phyloP scores from a whole-genome alignment of 2,329 filamentous ascomycete species.

The Pyricularia grisea region DNA sequence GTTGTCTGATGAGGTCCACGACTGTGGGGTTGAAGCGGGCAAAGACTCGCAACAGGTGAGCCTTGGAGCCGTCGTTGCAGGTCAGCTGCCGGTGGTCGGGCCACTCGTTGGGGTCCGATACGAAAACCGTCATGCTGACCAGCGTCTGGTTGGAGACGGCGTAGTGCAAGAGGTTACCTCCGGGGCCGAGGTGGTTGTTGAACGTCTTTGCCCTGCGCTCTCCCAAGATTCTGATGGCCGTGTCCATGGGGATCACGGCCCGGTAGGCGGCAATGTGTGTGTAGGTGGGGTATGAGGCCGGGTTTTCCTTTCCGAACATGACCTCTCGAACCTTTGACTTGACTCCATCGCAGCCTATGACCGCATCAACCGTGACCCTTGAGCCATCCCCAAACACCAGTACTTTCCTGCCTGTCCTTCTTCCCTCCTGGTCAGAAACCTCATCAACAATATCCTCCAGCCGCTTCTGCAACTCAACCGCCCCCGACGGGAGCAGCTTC shows the following conservation, averaged over 20 bases:
- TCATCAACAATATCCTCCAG: slow-evolving; percentile 19
- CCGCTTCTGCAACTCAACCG: not conserved
- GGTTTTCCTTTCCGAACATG: slow-evolving; percentile 32
- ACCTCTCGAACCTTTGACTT: slow-evolving; percentile 45
- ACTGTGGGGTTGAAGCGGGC: slow-evolving; percentile 21
- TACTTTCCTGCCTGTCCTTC: slow-evolving; percentile 9
- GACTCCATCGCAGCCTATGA: slow-evolving; percentile 53
- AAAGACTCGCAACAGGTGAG: slow-evolving; percentile 25
- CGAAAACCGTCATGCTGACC: slow-evolving; percentile 41
- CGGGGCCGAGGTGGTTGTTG: slow-evolving; percentile 28
- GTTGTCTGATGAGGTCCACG: slow-evolving; percentile 18
- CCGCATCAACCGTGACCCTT: slow-evolving; percentile 10
- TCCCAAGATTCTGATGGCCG: slow-evolving; percentile 41
- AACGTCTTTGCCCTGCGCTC: slow-evolving; percentile 18
- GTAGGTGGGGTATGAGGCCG: slow-evolving; percentile 33
- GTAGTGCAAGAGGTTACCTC: slow-evolving; percentile 51
- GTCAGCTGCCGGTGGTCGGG: slow-evolving; percentile 5
- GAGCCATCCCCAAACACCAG: slow-evolving; percentile 16
- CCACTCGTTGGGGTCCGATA: slow-evolving; percentile 22
- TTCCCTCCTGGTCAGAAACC: slow-evolving; percentile 14
- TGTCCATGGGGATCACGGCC: slow-evolving; percentile 34
- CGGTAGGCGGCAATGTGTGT: slow-evolving; percentile 50
- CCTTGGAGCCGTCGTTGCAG: slow-evolving; percentile 13
- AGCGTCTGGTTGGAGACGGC: slow-evolving; percentile 44
- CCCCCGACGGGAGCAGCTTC: not conserved